A percentile compares a stretch with the other conserved stretches of the same genome.
phyloP scores from a whole-genome alignment of 1,139 yeast species.

The Eremothecium gossypii region DNA sequence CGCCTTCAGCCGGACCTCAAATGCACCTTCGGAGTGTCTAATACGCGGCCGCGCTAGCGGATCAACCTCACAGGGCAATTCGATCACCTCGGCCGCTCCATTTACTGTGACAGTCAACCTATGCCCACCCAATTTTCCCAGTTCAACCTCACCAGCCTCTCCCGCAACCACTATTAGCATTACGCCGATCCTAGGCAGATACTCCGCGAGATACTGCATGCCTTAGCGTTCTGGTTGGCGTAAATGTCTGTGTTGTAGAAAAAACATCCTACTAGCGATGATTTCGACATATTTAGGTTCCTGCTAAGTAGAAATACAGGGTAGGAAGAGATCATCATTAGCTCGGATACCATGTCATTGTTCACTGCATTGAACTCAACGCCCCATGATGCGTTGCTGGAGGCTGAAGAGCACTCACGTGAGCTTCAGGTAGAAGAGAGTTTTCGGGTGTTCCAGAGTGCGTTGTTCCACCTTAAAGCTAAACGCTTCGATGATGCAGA shows the following conservation, averaged over 20 bases:
- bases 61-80: conserved; percentile 4
- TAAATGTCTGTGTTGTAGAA: too few species aligned
- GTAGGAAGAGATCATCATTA: too few species aligned
- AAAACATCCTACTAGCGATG: too few species aligned
- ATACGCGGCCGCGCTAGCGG: not conserved
- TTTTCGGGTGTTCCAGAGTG: conserved; percentile 62
- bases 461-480: conserved; percentile 51
- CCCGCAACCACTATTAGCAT: conserved; percentile 9
- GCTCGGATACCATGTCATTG: conserved; percentile 39
- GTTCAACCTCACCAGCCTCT: not conserved
- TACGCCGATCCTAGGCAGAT: conserved; percentile 25
- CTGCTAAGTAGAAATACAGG: too few species aligned
- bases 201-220: conserved; percentile 29
- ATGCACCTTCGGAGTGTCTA: conserved; percentile 1
- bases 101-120: conserved; percentile 1
- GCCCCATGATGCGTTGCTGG: conserved; percentile 60
- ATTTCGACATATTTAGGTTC: too few species aligned
- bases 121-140: not conserved
- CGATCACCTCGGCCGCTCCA: conserved; percentile 1
- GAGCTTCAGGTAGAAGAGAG: conserved; percentile 84
- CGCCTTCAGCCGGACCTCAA: conserved; percentile 9
- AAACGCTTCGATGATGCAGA: conserved; percentile 43
- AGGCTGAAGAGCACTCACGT: conserved; percentile 78
- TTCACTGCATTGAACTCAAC: conserved; percentile 73
- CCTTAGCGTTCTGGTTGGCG: not conserved